Base-by-base conservation (phyloP, 495 filamentous ascomycete genomes). In the Penicillium salamii region DNA sequence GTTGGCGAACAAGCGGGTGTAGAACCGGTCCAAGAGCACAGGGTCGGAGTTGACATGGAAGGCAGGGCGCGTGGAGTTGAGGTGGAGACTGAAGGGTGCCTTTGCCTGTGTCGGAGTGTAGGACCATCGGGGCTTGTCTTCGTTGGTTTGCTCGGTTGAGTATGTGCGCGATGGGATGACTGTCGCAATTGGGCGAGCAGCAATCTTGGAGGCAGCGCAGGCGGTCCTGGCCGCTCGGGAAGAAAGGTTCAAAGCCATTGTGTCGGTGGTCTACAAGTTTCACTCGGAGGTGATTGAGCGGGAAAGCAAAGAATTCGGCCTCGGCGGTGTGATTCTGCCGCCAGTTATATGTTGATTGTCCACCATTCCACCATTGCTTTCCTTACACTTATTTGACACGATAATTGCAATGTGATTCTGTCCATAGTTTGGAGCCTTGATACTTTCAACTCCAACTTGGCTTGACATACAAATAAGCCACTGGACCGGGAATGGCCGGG, bases 1-100 rank as follows among this genome's bases (percentile, higher is more conserved):
- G 45, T 67, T 67, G 17, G 91, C 89, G 43, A 97, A 70, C 48
- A 97, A 65, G 20, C 71, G 72, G 33, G 76, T 74, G 66, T 95
- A 92, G 65, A 89, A 85, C 32, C 74, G 65, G 62, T 97, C 87
- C 33, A 99, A 70, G 48, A 75, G 69, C 42, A 69, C 68, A 12
- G 86, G 88, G 55, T 92, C 81, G 4, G 83, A 73, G 67, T 99
- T 97, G 66, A 88, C 82, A 29, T 61, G 55, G 74, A 80, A 95
- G 9, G 67, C 54, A 17, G 58, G 63, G 71, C 67, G 67, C 68
- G 66, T 79, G 49, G 68, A 62, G 59, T 80, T 72, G 21, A 66
- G 49, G 21, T 61, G 65, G 33, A 78, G 60, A 52, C 67, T 70
- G 75, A 88, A 72, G n/a, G 89, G 88, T 2, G 85, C 87, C 61